phyloP scores from a whole-genome alignment of 257 asterid genomes.

The Coffea canephora region DNA sequence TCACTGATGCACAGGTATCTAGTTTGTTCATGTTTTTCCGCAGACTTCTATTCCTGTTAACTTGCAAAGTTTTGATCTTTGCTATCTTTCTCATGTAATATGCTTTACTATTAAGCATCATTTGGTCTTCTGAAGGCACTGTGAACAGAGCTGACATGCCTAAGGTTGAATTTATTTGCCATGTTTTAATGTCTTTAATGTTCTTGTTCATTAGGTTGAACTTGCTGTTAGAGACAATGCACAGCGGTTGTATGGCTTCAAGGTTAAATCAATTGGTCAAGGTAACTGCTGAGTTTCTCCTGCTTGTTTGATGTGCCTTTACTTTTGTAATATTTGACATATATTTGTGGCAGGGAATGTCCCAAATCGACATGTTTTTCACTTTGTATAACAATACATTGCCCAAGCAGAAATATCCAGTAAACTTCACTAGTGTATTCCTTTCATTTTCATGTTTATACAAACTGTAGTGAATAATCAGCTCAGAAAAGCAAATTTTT shows the following conservation, averaged over 20 bases:
- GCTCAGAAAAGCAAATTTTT: neutral
- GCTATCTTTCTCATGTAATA: neutral
- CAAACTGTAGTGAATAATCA: neutral
- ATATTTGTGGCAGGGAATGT: neutral
- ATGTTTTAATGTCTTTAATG: conserved; percentile 5
- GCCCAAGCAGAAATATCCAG: neutral
- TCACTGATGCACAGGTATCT: conserved; percentile 88
- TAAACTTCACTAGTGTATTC: neutral
- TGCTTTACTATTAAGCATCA: neutral
- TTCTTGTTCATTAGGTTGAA: conserved; percentile 62
- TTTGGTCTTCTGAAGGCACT: neutral
- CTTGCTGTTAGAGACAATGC: conserved; percentile 94
- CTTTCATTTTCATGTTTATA: neutral
- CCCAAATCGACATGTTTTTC: neutral
- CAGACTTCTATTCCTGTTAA: neutral
- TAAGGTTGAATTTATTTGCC: neutral
- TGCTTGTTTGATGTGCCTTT: neutral
- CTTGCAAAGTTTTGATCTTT: neutral
- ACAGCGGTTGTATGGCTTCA: conserved; percentile 70
- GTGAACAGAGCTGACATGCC: conserved; percentile 1
- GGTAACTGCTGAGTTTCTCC: conserved; percentile 41
- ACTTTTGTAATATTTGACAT: neutral
- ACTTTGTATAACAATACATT: too few relatives aligned
- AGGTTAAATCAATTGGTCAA: conserved; percentile 61
- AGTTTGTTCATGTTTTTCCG: conserved; percentile 8